Base-by-base conservation (phyloP, 2,329 filamentous ascomycete genomes). In the Pseudogymnoascus sp. region DNA sequence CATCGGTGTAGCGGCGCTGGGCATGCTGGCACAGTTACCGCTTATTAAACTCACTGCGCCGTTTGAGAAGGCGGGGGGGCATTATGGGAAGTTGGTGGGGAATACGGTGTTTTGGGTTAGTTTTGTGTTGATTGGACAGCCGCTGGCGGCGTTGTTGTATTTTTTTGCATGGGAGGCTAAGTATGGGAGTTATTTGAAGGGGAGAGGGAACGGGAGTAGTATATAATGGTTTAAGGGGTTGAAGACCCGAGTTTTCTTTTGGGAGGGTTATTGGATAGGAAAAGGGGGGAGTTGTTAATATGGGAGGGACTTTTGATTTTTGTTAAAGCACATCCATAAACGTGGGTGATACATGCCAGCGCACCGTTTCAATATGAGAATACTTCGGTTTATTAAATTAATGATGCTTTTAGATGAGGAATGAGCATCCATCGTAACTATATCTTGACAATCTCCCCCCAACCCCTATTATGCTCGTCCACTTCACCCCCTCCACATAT, bases 151-250 rank as follows among this genome's bases (percentile, higher is more conserved):
- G 0, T 78, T 99, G 64, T 80, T 96, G 73, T 99, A 99, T 74
- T 99, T 97, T 74, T 97, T 97, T 73, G 92, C 92, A 1, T 99
- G 94, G 93, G 93, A 97, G 76, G 91, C 91, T 61, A 97, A 97
- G 78, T 97, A 96, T 72, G 94, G 94, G 10, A 92, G 87, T 69
- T 21, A 45, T 45, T 45, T 45, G 40, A 45, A 45, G 40, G 40
- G 10, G 40, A 45, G 35, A 36, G 2, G 12, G 2, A 8, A 18
- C 3, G n/a, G 37, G 2, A 15, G 37, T 10, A 5, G 18, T 2
- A 9, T 21, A 18, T 42, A 42, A 18, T 10, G 18, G 25, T 21
- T n/a, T n/a, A n/a, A 42, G 39, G 18, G 21, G 39, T 42, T 42
- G 39, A 12, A 25, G 21, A 42, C 7, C 18, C 10, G 39, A 18